Base-by-base conservation (phyloP, 768 basidiomycete genomes). In the Infundibulicybe gibba region DNA sequence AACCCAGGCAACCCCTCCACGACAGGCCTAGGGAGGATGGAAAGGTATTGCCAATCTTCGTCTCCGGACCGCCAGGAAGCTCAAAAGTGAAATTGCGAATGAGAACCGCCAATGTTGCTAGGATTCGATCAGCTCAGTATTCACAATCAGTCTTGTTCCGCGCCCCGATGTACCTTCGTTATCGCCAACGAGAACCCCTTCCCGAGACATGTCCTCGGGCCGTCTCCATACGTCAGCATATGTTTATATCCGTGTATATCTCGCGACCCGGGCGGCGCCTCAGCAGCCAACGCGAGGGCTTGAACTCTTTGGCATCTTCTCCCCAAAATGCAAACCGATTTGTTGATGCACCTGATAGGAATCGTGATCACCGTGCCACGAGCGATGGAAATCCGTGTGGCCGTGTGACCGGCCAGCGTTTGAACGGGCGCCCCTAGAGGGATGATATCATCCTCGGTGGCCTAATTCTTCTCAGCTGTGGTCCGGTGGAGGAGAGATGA, bases 221-320 rank as follows among this genome's bases (percentile, higher is more conserved):
- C 79, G 54, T 79, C 35, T 10, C n/a, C 14, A 19, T n/a, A 38
- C 10, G 35, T 38, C 35, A 38, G 14, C n/a, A 38, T 79, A 52
- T 80, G 77, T 0, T 70, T 66, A 50, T 79, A 64, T 12, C 77
- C 80, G 16, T 61, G 61, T 21, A 69, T 50, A 20, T 60, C 60
- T 43, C 54, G 55, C 42, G 57, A 65, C 46, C 72, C 71, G 2
- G 78, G 61, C 20, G 70, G 69, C 32, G 61, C 62, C 4, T 63
- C 60, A 4, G 53, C 53, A 87, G 63, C 86, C 87, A 88, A 5
- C 86, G 68, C 45, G 81, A 79, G 0, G 85, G 86, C 34, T 74
- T 67, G 59, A 81, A 89, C 40, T 72, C 71, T 17, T 72, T 69
- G 3, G 81, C 74, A 47, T 81, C 75, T 0, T 68, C 55, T 2